phyloP scores from a whole-genome alignment of 768 basidiomycete genomes.

The Tricholoma bakamatsutake region DNA sequence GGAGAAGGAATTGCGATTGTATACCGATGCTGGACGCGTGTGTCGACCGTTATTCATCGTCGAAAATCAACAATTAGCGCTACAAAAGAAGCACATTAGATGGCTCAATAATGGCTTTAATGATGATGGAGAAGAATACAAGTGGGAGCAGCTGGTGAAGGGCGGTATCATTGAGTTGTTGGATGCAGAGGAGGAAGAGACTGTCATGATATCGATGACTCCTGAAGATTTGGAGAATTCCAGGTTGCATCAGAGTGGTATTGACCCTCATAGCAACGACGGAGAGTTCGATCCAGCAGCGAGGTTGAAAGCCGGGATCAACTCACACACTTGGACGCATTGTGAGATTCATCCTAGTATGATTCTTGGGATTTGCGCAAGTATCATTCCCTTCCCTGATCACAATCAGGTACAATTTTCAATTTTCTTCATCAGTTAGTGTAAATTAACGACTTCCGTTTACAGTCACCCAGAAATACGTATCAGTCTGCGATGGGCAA shows the following conservation, averaged over 20 bases:
- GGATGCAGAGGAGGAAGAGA: conserved; percentile 99
- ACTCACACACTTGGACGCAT: conserved; percentile 93
- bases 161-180: conserved; percentile 88
- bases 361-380: conserved; percentile 98
- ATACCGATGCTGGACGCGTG: conserved; percentile 95
- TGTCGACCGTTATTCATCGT: conserved; percentile 98
- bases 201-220: conserved; percentile 99
- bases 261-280: conserved; percentile 55
- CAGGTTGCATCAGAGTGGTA: conserved; percentile 54
- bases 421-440: conserved; percentile 4
- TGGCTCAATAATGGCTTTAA: conserved; percentile 56
- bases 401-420: conserved; percentile 80
- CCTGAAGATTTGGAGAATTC: conserved; percentile 92
- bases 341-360: conserved; percentile 99
- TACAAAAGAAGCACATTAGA: conserved; percentile 82
- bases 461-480: conserved; percentile 96
- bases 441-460: conserved; percentile 7
- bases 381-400: conserved; percentile 99
- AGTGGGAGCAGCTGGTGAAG: conserved; percentile 83
- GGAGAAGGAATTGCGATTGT: conserved; percentile 89
- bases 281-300: conserved; percentile 81
- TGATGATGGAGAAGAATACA: conserved; percentile 61
- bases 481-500: conserved; percentile 99
- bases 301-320: conserved; percentile 78
- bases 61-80: conserved; percentile 76